Evolutionary conservation across 768 basidiomycete genomes (phyloP).

Genomic region (Candolleomyces aberdarensis): DNA sequence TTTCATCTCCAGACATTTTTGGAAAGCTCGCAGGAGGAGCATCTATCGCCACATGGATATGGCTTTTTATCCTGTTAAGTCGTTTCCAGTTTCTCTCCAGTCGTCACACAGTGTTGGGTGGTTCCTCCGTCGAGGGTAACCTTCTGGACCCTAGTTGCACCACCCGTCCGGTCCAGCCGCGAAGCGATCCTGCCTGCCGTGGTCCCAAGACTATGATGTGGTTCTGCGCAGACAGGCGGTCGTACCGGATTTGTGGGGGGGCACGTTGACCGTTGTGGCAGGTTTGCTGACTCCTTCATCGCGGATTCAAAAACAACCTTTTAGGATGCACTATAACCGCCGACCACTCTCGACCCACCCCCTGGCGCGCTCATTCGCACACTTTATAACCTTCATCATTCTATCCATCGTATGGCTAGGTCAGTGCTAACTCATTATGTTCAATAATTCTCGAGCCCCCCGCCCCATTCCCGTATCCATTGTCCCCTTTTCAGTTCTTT

Average conservation of each 20-base stretch:
- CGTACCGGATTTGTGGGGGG: too few species aligned
- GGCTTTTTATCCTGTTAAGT: constrained; percentile 31
- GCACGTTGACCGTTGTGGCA: not conserved
- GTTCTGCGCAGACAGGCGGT: too few species aligned
- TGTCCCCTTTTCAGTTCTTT: not conserved
- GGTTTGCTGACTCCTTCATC: not conserved
- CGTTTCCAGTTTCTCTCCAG: not conserved
- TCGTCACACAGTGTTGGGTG: not conserved
- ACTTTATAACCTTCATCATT: constrained; percentile 29
- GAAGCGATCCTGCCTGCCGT: too few species aligned
- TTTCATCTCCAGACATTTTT: constrained; percentile 23
- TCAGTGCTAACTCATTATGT: constrained; percentile 10
- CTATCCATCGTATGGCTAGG: constrained; percentile 31
- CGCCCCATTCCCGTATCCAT: not conserved
- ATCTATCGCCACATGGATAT: constrained; percentile 30
- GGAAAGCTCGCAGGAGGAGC: constrained; percentile 28
- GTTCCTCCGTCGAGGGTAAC: too few species aligned
- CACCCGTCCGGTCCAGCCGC: too few species aligned
- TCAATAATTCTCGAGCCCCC: not conserved
- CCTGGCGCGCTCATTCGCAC: constrained; percentile 29
- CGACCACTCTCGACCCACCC: constrained; percentile 25
- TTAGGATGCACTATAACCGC: constrained; percentile 28
- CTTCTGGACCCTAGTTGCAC: too few species aligned
- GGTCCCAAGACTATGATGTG: too few species aligned
- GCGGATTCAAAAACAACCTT: not conserved